These are phyloP conservation scores for Lagenidium giganteum DNA, from an alignment of 352 stramenopile genomes.

Conservation along the genomic window DNA sequence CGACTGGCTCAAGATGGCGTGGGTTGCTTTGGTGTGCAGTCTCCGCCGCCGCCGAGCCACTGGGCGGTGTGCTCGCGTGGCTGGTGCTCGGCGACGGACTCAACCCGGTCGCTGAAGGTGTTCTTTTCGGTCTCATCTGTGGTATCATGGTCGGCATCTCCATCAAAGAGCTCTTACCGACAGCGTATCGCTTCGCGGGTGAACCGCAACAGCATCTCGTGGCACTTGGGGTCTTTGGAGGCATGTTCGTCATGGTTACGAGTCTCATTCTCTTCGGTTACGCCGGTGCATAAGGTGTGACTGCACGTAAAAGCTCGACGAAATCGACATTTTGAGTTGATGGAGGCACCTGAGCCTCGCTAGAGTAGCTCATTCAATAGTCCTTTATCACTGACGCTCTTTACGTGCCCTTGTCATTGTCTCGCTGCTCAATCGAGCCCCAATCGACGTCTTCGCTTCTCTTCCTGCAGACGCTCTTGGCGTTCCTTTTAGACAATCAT, in stretches of 20 bases:
- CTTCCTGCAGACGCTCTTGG: slow-evolving; percentile 11
- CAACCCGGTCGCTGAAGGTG: slow-evolving; percentile 87
- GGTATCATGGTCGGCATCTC: slow-evolving; percentile 83
- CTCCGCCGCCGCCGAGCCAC: slow-evolving; percentile 85
- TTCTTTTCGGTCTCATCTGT: slow-evolving; percentile 57
- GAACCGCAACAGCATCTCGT: slow-evolving; percentile 22
- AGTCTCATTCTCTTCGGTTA: slow-evolving; percentile 63
- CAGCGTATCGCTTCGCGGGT: background rate
- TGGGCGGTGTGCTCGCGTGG: slow-evolving; percentile 90
- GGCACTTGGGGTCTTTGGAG: slow-evolving; percentile 50
- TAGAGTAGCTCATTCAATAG: too few relatives aligned
- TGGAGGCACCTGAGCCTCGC: too few relatives aligned
- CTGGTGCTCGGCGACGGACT: slow-evolving; percentile 28
- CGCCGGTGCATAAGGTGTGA: slow-evolving; percentile 7
- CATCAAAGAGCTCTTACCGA: slow-evolving; percentile 71
- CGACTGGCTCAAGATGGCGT: slow-evolving; percentile 88
- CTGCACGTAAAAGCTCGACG: too few relatives aligned
- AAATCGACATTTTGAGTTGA: too few relatives aligned
- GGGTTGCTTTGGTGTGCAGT: slow-evolving; percentile 91
- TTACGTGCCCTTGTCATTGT: too few relatives aligned
- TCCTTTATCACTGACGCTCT: too few relatives aligned
- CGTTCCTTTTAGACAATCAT: slow-evolving; percentile 21
- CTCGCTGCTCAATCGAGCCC: too few relatives aligned
- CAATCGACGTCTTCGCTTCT: slow-evolving; percentile 4
- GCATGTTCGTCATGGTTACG: slow-evolving; percentile 67